Base-by-base conservation (phyloP, 164 flowering plant species). In the Amborella trichopoda region DNA sequence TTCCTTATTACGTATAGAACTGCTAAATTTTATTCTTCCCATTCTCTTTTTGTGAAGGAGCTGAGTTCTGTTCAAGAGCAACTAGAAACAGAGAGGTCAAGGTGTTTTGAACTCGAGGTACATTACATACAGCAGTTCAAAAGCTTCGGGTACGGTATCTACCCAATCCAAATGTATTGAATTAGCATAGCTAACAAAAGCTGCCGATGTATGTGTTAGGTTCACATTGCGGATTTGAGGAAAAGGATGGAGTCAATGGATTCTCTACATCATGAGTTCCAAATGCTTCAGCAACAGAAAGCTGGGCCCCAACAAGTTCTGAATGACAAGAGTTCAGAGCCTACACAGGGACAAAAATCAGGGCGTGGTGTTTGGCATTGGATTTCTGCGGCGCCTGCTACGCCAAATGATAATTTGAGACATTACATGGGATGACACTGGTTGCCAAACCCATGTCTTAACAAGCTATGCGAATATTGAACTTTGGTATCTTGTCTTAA, bases 61-160 rank as follows among this genome's bases (percentile, higher is more conserved):
- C 78, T 83, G 5, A 72, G 62, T 18, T 93, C 99, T 8, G 97
- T 88, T 38, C 83, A 75, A 71, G 85, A 75, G 55, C 99, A 88
- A 67, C 68, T 93, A 39, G 56, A 55, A 38, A 54, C 76, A 23
- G 99, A 93, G 73, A 70, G 78, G 68, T 80, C 91, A 61, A 76
- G 95, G 77, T 93, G 99, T 66, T 73, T 71, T 60, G 81, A 88
- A 53, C 64, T 88, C 26, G 97, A 93, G 97, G 99, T 91, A 38
- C 17, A n/a, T n/a, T n/a, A n/a, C n/a, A n/a, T n/a, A n/a, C n/a
- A n/a, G n/a, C n/a, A n/a, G n/a, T n/a, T n/a, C n/a, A n/a, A n/a
- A n/a, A n/a, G n/a, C n/a, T n/a, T n/a, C 16, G 8, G 16, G 11
- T 38, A 16, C 20, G 6, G 20, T 38, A 16, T 16, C 21, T 22